These are phyloP conservation scores for Ceratobasidium sp. DNA, from an alignment of 1,284 basidiomycete species.

Conservation along the genomic window DNA sequence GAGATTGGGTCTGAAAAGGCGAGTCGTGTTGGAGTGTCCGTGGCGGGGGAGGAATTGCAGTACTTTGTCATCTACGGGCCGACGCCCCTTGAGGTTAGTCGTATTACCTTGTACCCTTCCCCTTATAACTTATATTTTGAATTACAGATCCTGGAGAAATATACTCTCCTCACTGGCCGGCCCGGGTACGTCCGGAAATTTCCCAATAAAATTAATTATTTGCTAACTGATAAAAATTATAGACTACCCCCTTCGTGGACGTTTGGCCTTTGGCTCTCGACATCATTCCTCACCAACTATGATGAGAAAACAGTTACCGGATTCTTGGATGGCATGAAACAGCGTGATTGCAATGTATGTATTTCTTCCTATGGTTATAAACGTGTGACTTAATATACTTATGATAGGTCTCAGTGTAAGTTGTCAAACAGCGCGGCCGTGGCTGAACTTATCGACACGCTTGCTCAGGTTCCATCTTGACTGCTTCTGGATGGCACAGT, in stretches of 20 bases:
- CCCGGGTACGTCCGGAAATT: slow-evolving; percentile 61
- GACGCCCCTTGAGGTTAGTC: slow-evolving; percentile 67
- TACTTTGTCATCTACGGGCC: slow-evolving; percentile 76
- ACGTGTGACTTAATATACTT: background rate
- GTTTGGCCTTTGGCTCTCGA: slow-evolving; percentile 80
- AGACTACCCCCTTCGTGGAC: slow-evolving; percentile 77
- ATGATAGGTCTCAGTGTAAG: slow-evolving; percentile 42
- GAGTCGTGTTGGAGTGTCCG: slow-evolving; percentile 73
- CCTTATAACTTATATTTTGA: slow-evolving; percentile 4
- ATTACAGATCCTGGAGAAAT: slow-evolving; percentile 66
- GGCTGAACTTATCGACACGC: background rate
- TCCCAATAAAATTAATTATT: background rate
- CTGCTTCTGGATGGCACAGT: slow-evolving; percentile 85
- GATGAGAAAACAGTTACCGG: slow-evolving; percentile 72
- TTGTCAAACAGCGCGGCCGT: background rate
- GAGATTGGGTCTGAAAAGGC: slow-evolving; percentile 80
- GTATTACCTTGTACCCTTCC: slow-evolving; percentile 4
- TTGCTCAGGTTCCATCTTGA: slow-evolving; percentile 68
- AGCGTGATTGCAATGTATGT: slow-evolving; percentile 63
- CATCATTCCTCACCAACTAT: slow-evolving; percentile 74
- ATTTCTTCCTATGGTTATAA: background rate
- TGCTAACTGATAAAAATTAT: background rate
- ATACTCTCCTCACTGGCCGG: slow-evolving; percentile 72
- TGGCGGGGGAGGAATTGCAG: slow-evolving; percentile 70
- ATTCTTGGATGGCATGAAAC: slow-evolving; percentile 76